Base-by-base conservation (phyloP, 2,329 filamentous ascomycete species). In the Exserohilum turcica region DNA sequence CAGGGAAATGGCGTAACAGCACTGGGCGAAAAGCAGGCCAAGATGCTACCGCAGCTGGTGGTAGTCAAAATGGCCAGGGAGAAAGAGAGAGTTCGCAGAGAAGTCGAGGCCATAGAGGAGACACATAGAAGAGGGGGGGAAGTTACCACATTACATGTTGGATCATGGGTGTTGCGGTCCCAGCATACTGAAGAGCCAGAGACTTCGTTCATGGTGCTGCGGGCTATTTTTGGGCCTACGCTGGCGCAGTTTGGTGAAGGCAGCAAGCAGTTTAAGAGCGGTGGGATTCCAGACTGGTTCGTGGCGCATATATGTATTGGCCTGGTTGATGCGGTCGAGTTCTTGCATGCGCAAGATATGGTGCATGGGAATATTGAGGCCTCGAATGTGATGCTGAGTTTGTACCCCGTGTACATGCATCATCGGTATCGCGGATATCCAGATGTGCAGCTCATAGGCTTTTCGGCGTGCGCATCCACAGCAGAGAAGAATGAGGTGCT, bases 251-350 rank as follows among this genome's bases (percentile, higher is more conserved):
- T 60, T 15, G 46, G 59, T 16, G 27, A 47, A 12, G 24, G 31
- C 10, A 43, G 43, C 29, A 28, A 6, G 9, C 29, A 9, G 1
- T 6, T 32, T 21, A 24, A 10, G 21, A 29, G 16, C 2, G 36
- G 28, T 3, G 24, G 42, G 0, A 36, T 64, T 3, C 54, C 55
- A 6, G 32, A 37, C 5, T 65, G 52, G 43, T 48, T 60, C 5
- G 37, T 63, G 5, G 57, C 48, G 48, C 63, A 64, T 19, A 47
- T 61, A 18, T 52, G 54, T 28, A 3, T 61, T 3, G 43, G 36
- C 2, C 15, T 66, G 19, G 6, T 65, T 6, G 39, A 54, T 24
- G 49, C 53, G 1, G 19, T 60, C 7, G 6, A 24, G 0, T 56
- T 54, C 8, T 15, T 60, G 7, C 55, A 59, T 38, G 38, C 24